Percentiles rank a stretch among this genome's conserved stretches.
phyloP scores from a whole-genome alignment of 495 filamentous ascomycete genomes.

The Daldinia loculata region DNA sequence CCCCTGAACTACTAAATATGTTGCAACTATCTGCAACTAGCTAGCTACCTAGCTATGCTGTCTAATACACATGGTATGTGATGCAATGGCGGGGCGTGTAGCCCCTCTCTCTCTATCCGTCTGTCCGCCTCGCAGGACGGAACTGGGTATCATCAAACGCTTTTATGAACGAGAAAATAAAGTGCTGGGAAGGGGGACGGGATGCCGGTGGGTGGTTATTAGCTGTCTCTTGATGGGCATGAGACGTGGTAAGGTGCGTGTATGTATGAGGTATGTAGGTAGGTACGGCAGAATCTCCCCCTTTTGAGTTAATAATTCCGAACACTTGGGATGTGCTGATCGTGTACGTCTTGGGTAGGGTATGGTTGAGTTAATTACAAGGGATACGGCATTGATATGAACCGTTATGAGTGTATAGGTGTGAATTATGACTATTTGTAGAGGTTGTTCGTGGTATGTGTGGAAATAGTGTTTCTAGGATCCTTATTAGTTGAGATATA shows the following conservation, averaged over 20 bases:
- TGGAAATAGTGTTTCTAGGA: neutral
- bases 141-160: slow-evolving; percentile 43
- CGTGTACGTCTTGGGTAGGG: neutral
- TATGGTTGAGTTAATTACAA: neutral
- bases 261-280: neutral
- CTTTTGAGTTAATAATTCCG: neutral
- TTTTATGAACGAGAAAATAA: slow-evolving; percentile 20
- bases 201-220: neutral
- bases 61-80: neutral
- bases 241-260: neutral
- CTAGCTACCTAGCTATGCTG: neutral
- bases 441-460: neutral
- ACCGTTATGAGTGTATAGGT: neutral
- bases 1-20: neutral
- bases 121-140: slow-evolving; percentile 23
- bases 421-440: neutral
- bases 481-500: neutral
- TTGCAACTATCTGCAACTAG: neutral
- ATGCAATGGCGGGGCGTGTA: neutral
- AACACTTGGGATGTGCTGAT: neutral
- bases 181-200: neutral
- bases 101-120: slow-evolving; percentile 1
- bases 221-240: neutral
- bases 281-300: neutral
- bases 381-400: neutral